These are phyloP conservation scores for Bacidia gigantensis DNA, from an alignment of 495 filamentous ascomycete genomes.

Conservation along the genomic window DNA sequence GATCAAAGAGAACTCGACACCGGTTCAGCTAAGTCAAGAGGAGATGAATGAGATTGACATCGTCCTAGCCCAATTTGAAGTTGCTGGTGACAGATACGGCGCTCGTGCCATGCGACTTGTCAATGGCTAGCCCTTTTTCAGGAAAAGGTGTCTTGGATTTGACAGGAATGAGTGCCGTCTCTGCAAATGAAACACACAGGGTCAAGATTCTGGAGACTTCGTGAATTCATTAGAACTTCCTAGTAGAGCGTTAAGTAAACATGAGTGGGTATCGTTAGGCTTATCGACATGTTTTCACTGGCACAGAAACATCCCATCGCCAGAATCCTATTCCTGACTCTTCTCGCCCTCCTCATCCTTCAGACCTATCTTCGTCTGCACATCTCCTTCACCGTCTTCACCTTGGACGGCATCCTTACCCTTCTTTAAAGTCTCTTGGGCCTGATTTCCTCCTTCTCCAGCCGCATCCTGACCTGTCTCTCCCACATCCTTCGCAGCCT, in stretches of 20 bases:
- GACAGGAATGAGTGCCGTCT: too few species aligned
- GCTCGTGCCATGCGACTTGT: conserved; percentile 41
- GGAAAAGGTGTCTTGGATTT: not conserved
- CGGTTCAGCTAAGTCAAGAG: conserved; percentile 26
- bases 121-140: not conserved
- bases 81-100: conserved; percentile 34
- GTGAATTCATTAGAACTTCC: too few species aligned
- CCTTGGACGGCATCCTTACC: conserved; percentile 25
- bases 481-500: not conserved
- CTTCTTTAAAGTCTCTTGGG: not conserved
- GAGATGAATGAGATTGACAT: conserved; percentile 34
- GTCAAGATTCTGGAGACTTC: too few species aligned
- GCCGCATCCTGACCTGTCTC: not conserved
- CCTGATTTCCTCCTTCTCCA: not conserved
- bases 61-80: conserved; percentile 22
- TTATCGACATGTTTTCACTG: too few species aligned
- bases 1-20: conserved; percentile 29
- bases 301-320: too few species aligned
- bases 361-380: not conserved
- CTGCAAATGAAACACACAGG: too few species aligned
- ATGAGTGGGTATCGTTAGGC: too few species aligned
- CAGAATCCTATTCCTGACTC: not conserved
- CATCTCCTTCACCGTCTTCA: not conserved
- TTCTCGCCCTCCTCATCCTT: not conserved
- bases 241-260: too few species aligned